Evolutionary conservation across 2,329 filamentous ascomycete species (phyloP).

Genomic region (Claviceps sp.): DNA sequence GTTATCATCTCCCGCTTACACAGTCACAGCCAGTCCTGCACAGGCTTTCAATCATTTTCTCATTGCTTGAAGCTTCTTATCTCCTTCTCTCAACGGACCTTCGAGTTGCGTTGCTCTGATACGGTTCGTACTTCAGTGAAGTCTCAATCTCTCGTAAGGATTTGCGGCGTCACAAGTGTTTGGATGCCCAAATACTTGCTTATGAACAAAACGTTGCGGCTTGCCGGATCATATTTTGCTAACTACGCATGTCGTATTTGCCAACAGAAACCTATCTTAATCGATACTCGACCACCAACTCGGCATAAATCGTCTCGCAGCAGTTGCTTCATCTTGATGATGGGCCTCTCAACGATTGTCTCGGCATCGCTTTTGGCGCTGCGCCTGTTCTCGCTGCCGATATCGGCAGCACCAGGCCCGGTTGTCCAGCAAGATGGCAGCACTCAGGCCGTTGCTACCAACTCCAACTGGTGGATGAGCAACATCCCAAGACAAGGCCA

Average conservation of each 20-base stretch:
- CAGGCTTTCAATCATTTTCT: not conserved
- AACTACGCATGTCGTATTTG: not conserved
- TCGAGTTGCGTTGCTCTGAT: not conserved
- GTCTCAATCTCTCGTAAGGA: not conserved
- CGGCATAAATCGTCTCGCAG: not conserved
- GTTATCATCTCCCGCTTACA: not conserved
- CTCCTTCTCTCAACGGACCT: not conserved
- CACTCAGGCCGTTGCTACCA: conserved; percentile 11
- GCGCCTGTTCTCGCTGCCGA: conserved; percentile 24
- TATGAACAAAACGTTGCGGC: not conserved
- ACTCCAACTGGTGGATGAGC: conserved; percentile 56
- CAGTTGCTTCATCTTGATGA: conserved; percentile 25
- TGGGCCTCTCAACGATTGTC: conserved; percentile 30
- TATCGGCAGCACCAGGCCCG: conserved; percentile 19
- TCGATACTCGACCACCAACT: not conserved
- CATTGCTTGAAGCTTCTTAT: not conserved
- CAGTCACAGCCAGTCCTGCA: not conserved
- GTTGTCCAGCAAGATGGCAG: conserved; percentile 6
- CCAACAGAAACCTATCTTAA: not conserved
- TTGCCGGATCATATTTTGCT: not conserved
- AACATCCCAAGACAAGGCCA: conserved; percentile 55
- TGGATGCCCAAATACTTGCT: not conserved
- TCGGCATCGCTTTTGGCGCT: conserved; percentile 29
- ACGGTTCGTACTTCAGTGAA: not conserved
- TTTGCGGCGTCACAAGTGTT: not conserved